phyloP scores from a whole-genome alignment of 768 basidiomycete genomes.

The Termitomyces sp. region DNA sequence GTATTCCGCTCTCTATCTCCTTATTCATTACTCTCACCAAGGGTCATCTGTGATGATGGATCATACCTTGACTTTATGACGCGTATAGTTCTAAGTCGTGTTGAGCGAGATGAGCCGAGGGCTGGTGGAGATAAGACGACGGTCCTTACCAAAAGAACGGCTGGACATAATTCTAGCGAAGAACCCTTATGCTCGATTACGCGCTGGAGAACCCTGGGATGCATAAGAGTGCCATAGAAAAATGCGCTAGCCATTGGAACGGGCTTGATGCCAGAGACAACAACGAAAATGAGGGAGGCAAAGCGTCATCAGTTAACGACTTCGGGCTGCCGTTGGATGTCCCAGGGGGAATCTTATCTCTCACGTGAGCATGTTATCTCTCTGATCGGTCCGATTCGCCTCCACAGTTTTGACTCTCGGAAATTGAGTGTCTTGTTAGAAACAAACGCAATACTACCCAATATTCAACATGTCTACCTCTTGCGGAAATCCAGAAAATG shows the following conservation, averaged over 20 bases:
- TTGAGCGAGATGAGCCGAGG: not conserved
- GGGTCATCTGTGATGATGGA: not conserved
- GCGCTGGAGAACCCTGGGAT: conserved; percentile 72
- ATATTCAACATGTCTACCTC: conserved; percentile 24
- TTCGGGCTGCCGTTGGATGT: not conserved
- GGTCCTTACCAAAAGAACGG: conserved; percentile 58
- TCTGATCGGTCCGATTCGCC: not conserved
- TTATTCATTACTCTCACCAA: not conserved
- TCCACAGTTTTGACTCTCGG: too few relatives aligned
- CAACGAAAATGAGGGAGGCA: not conserved
- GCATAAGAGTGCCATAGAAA: conserved; percentile 90
- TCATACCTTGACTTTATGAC: conserved; percentile 70
- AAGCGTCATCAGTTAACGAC: not conserved
- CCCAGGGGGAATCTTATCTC: not conserved
- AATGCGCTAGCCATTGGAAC: conserved; percentile 39
- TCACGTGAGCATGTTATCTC: not conserved
- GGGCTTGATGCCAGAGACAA: not conserved
- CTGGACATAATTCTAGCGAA: conserved; percentile 64
- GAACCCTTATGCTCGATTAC: conserved; percentile 68
- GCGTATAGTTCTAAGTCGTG: conserved; percentile 59
- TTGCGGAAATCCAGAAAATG: conserved; percentile 60
- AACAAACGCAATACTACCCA: not conserved
- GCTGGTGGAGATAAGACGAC: not conserved
- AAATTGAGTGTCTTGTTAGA: too few relatives aligned
- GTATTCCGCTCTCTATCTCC: conserved; percentile 59